These are phyloP conservation scores for Fusarium musae DNA, from an alignment of 2,329 filamentous ascomycete genomes.

Conservation along the genomic window DNA sequence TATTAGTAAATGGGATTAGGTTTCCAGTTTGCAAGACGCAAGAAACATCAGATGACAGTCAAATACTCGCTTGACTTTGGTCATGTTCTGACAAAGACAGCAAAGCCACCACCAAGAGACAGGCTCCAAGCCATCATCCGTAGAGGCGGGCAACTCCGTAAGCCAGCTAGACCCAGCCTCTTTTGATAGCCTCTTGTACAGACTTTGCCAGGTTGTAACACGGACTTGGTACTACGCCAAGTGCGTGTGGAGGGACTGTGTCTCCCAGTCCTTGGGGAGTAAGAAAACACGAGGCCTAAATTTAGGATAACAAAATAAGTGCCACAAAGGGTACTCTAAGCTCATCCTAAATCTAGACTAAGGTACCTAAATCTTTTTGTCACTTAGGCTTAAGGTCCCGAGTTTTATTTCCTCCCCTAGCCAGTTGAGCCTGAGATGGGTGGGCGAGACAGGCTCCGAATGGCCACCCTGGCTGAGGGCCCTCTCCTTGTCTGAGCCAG, in stretches of 20 bases:
- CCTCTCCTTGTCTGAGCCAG: constrained; percentile 38
- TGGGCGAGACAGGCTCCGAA: constrained; percentile 31
- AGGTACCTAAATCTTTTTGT: too few species aligned
- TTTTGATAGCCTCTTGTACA: constrained; percentile 6
- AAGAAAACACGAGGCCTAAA: too few species aligned
- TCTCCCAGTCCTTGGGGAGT: too few species aligned
- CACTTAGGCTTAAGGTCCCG: too few species aligned
- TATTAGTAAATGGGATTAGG: constrained; percentile 15
- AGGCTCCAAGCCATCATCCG: constrained; percentile 11
- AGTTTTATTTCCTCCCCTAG: too few species aligned
- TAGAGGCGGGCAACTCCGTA: constrained; percentile 6
- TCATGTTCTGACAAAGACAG: constrained; percentile 19
- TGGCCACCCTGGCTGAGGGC: constrained; percentile 35
- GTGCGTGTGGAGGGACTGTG: constrained; percentile 24
- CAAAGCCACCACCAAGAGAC: constrained; percentile 21
- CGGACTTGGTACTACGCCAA: not conserved
- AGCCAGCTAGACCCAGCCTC: constrained; percentile 2
- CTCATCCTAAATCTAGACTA: too few species aligned
- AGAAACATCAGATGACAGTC: constrained; percentile 9
- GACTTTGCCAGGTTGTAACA: not conserved
- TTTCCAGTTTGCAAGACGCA: constrained; percentile 4
- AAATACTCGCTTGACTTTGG: constrained; percentile 6
- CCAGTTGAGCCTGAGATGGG: constrained; percentile 31
- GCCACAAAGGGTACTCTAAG: too few species aligned
- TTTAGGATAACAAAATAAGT: too few species aligned